These are phyloP conservation scores for Phytophthora sp. DNA, from an alignment of 352 stramenopile species.

Conservation along the genomic window DNA sequence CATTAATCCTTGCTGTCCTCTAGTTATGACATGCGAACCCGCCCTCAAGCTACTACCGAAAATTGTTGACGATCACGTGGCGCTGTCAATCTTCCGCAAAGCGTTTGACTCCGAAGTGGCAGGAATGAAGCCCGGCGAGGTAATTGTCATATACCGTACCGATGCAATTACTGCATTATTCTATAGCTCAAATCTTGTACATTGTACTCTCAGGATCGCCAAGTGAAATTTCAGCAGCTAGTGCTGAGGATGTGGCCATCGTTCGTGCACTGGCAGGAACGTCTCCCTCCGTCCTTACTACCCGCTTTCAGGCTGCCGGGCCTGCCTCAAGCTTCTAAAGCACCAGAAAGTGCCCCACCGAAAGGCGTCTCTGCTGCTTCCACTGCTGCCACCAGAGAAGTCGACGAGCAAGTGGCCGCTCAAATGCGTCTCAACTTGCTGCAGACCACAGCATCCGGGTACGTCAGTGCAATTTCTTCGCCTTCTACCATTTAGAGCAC, in stretches of 20 bases:
- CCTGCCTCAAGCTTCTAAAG: constrained; percentile 3
- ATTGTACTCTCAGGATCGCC: constrained; percentile 44
- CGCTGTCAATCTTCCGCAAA: constrained; percentile 62
- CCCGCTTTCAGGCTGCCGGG: constrained; percentile 12
- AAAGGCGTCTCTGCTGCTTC: constrained; percentile 14
- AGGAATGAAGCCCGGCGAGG: constrained; percentile 48
- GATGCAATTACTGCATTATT: background rate
- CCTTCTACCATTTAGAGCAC: too few relatives aligned
- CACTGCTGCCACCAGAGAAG: constrained; percentile 15
- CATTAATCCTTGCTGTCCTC: background rate
- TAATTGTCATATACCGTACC: constrained; percentile 8
- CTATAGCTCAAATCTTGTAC: background rate
- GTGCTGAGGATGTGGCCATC: constrained; percentile 83
- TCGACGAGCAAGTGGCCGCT: constrained; percentile 7
- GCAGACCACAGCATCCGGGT: constrained; percentile 61
- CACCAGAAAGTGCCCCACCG: constrained; percentile 6
- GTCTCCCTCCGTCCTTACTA: constrained; percentile 45
- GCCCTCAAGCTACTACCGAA: constrained; percentile 70
- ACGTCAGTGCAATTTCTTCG: too few relatives aligned
- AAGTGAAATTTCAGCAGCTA: constrained; percentile 68
- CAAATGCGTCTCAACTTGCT: constrained; percentile 46
- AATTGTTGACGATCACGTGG: constrained; percentile 77
- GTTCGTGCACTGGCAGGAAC: constrained; percentile 59
- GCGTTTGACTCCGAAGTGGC: constrained; percentile 64
- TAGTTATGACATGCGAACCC: constrained; percentile 67